phyloP scores from a whole-genome alignment of 176 grass and related monocot genomes.

The Pharus latifolius region DNA sequence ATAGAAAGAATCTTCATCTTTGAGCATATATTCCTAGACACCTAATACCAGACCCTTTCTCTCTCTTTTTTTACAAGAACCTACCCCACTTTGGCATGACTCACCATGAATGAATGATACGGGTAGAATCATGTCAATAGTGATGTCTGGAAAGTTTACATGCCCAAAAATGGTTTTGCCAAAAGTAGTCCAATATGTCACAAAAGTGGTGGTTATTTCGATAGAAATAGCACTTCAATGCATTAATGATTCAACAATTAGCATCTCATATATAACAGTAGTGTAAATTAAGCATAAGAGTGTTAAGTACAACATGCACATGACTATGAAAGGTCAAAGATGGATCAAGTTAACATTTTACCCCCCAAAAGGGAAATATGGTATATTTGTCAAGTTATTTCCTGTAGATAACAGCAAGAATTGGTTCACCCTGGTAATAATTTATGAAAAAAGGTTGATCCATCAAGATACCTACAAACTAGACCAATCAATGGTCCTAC shows the following conservation, averaged over 20 bases:
- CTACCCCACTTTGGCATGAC: conserved; percentile 6
- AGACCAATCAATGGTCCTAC: conserved; percentile 6
- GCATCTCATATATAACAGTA: background rate
- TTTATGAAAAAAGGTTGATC: background rate
- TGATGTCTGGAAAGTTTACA: background rate
- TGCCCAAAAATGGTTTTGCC: too few species aligned
- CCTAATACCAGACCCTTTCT: conserved; percentile 32
- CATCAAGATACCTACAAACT: conserved; percentile 7
- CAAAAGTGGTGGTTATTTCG: background rate
- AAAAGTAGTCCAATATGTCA: background rate
- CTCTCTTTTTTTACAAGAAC: background rate
- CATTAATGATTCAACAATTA: background rate
- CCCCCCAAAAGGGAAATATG: background rate
- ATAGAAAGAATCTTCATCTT: conserved; percentile 32
- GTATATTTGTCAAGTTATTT: background rate
- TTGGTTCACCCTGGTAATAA: background rate
- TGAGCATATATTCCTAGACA: conserved; percentile 37
- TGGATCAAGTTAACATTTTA: background rate
- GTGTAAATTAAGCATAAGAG: conserved; percentile 5
- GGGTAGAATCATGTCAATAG: background rate
- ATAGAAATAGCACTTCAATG: background rate
- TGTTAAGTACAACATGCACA: background rate
- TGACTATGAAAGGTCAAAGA: background rate
- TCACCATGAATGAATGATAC: background rate
- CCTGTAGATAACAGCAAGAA: background rate